Conservation (phyloP, 2,329 filamentous ascomycete genomes). For the Penicillium sp. region DNA sequence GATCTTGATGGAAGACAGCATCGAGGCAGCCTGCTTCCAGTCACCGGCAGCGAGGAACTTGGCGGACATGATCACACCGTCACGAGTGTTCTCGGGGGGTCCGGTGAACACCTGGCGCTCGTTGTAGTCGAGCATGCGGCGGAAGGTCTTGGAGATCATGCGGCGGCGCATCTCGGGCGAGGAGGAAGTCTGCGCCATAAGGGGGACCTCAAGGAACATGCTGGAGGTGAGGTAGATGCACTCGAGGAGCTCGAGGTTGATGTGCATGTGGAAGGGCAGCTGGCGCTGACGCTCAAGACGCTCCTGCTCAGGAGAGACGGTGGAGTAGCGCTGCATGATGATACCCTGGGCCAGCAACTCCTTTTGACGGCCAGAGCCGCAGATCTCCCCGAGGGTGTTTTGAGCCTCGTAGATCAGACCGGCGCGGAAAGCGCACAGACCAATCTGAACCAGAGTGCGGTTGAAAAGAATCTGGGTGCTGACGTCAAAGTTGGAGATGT, state of each 20-base stretch:
- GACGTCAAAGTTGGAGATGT: constrained; percentile 92
- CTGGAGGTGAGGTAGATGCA: constrained; percentile 98
- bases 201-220: constrained; percentile 97
- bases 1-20: constrained; percentile 98
- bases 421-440: constrained; percentile 94
- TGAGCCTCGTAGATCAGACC: constrained; percentile 96
- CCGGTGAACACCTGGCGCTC: constrained; percentile 99
- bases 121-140: constrained; percentile 98
- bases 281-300: constrained; percentile 94
- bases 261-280: constrained; percentile 99
- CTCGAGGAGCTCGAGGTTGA: constrained; percentile 96
- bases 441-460: constrained; percentile 93
- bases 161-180: constrained; percentile 96
- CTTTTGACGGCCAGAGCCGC: constrained; percentile 94
- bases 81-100: constrained; percentile 95
- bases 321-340: constrained; percentile 94
- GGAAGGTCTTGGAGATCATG: constrained; percentile 98
- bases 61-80: constrained; percentile 98
- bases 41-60: constrained; percentile 94
- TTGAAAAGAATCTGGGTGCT: constrained; percentile 98
- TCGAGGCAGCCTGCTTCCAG: constrained; percentile 93
- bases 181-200: constrained; percentile 92
- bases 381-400: constrained; percentile 96
- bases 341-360: constrained; percentile 96
- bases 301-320: constrained; percentile 96